Evolutionary conservation across 1,284 basidiomycete species (phyloP).

Genomic region (Caloboletus firmus): DNA sequence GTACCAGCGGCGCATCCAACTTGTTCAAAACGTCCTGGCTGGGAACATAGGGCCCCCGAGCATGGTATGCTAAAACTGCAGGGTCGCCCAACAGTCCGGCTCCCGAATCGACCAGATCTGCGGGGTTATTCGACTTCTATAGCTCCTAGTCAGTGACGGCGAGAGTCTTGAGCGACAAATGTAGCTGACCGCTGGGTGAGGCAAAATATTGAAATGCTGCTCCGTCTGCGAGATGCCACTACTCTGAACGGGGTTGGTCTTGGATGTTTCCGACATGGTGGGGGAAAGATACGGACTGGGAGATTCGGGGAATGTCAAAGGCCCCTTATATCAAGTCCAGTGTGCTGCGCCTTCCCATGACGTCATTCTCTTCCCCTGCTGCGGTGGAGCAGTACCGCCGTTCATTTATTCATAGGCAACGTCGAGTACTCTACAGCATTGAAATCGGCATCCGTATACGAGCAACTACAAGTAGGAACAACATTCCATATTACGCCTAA

Average conservation of each 20-base stretch:
- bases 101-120: conserved; percentile 41
- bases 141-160: neutral
- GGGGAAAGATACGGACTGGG: neutral
- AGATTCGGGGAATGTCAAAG: neutral
- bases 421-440: neutral
- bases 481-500: neutral
- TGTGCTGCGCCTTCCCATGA: conserved; percentile 11
- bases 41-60: conserved; percentile 46
- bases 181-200: conserved; percentile 49
- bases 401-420: no score
- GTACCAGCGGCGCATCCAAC: conserved; percentile 35
- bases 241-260: neutral
- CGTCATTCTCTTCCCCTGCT: conserved; percentile 14
- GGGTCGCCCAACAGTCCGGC: conserved; percentile 37
- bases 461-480: conserved; percentile 12
- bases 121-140: conserved; percentile 50
- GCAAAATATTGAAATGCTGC: conserved; percentile 43
- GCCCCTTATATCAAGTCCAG: conserved; percentile 3
- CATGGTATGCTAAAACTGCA: conserved; percentile 39
- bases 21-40: conserved; percentile 30
- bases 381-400: neutral
- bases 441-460: neutral
- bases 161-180: neutral
- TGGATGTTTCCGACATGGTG: conserved; percentile 19
- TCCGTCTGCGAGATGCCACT: conserved; percentile 23